Evolutionary conservation across 768 basidiomycete species (phyloP), one percentile per base, ranked within the genome.

Genomic region (Russula sp.): DNA sequence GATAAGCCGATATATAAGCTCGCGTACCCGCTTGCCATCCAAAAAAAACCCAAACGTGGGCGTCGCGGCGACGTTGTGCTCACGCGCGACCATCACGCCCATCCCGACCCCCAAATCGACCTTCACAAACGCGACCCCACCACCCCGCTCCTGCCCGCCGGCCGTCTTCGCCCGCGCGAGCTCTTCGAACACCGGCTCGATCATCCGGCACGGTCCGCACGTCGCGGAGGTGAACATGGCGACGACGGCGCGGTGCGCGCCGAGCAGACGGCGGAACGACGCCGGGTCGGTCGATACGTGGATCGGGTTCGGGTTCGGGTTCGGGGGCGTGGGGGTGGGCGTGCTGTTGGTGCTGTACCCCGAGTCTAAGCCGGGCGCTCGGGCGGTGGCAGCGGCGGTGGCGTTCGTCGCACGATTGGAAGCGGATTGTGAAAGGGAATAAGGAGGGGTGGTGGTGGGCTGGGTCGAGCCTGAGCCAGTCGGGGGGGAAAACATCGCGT

Each of bases 11-110:
- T n/a, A n/a, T n/a, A n/a, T n/a, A n/a, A n/a, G n/a, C n/a, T n/a
- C n/a, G n/a, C n/a, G n/a, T n/a, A n/a, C n/a, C n/a, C n/a, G n/a
- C n/a, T n/a, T n/a, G n/a, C n/a, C 91, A 63, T 89, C 80, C 64
- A 86, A 73, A 76, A 93, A 98, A 75, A 97, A 94, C 45, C 89
- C 76, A 70, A 98, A 96, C 0, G 92, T 94, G 6, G 94, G 95
- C 2, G 91, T 96, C 18, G 81, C 93, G 16, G 80, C 73, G 1
- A 97, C 83, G 14, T 81, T 78, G 76, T 82, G 89, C 71, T 85
- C 77, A 1, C 73, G 64, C 0, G 87, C 89, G 16, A 96, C 74
- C 57, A 77, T 76, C 3, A 73, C 69, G 0, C 88, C 88, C 73
- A 83, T 73, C 0, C 88, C 89, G 13, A 88, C 81, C 5, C 80